A percentile compares a stretch with the other conserved stretches of the same genome.
Evolutionary conservation across 2,329 filamentous ascomycete genomes (phyloP).

Genomic region (Camillea tinctor): DNA sequence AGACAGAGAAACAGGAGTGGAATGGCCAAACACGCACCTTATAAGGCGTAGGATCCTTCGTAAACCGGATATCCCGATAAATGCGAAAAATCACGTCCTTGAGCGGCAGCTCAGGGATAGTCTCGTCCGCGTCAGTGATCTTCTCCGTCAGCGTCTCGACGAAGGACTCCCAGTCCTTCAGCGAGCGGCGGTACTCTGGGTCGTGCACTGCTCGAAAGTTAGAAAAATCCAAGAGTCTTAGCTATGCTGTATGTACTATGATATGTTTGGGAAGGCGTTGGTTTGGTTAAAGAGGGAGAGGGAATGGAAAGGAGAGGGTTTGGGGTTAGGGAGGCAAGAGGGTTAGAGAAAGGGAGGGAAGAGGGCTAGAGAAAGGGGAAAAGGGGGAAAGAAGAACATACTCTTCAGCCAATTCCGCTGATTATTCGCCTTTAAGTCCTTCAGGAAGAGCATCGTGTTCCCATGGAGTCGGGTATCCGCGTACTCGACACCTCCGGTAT

Average conservation of each 20-base stretch:
- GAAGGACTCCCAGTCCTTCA: conserved; percentile 80
- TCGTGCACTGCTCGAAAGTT: conserved; percentile 62
- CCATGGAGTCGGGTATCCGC: conserved; percentile 52
- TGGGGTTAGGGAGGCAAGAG: background rate
- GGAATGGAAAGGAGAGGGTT: conserved; percentile 1
- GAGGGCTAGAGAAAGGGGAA: background rate
- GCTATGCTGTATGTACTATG: too few species aligned
- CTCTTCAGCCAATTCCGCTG: conserved; percentile 58
- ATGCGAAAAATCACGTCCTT: conserved; percentile 89
- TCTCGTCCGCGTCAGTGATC: conserved; percentile 71
- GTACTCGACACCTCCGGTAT: conserved; percentile 46
- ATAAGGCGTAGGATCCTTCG: conserved; percentile 81
- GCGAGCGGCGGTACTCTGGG: conserved; percentile 71
- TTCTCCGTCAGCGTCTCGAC: conserved; percentile 69
- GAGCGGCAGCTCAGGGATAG: conserved; percentile 79
- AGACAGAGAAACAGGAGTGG: too few species aligned
- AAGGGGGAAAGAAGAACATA: conserved; percentile 29
- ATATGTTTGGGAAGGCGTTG: too few species aligned
- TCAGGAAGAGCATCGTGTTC: conserved; percentile 58
- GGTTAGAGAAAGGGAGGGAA: background rate
- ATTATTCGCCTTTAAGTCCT: conserved; percentile 60
- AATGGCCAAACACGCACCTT: conserved; percentile 55
- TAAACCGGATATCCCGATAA: conserved; percentile 83
- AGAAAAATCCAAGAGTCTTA: too few species aligned
- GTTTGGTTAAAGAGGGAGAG: too few species aligned